Percentiles rank a stretch among this genome's conserved stretches.
phyloP scores from a whole-genome alignment of 1,139 yeast species.

The Suhomyces coccinellae region DNA sequence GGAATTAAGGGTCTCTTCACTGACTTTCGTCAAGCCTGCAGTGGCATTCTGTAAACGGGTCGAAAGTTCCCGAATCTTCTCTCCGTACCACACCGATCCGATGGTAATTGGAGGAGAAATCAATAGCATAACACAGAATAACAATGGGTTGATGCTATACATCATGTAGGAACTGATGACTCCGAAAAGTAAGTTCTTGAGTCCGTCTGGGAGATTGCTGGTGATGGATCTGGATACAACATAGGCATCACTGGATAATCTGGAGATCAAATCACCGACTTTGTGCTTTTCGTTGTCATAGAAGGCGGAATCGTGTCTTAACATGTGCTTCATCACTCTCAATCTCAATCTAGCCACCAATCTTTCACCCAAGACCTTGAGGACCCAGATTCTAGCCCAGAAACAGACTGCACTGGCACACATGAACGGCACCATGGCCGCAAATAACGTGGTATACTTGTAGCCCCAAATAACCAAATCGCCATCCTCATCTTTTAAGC shows the following conservation, averaged over 20 bases:
- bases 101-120: conserved; percentile 55
- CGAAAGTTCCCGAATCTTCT: conserved; percentile 44
- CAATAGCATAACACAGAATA: conserved; percentile 51
- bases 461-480: conserved; percentile 48
- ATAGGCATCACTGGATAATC: conserved; percentile 56
- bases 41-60: conserved; percentile 49
- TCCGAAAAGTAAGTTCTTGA: conserved; percentile 48
- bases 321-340: conserved; percentile 48
- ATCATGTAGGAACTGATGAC: conserved; percentile 49
- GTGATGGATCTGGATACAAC: conserved; percentile 51
- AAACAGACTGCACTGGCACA: conserved; percentile 45
- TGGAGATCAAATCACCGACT: conserved; percentile 55
- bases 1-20: conserved; percentile 48
- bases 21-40: conserved; percentile 48
- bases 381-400: conserved; percentile 53
- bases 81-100: conserved; percentile 53
- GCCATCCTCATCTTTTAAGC: conserved; percentile 41
- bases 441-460: conserved; percentile 43
- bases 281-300: conserved; percentile 54
- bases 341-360: conserved; percentile 47
- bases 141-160: conserved; percentile 45
- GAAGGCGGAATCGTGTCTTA: conserved; percentile 53
- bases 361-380: conserved; percentile 40
- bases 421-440: conserved; percentile 50
- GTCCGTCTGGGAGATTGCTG: conserved; percentile 49